Evolutionary conservation across 2,329 filamentous ascomycete genomes (phyloP).

Genomic region (Ascochyta fabae): DNA sequence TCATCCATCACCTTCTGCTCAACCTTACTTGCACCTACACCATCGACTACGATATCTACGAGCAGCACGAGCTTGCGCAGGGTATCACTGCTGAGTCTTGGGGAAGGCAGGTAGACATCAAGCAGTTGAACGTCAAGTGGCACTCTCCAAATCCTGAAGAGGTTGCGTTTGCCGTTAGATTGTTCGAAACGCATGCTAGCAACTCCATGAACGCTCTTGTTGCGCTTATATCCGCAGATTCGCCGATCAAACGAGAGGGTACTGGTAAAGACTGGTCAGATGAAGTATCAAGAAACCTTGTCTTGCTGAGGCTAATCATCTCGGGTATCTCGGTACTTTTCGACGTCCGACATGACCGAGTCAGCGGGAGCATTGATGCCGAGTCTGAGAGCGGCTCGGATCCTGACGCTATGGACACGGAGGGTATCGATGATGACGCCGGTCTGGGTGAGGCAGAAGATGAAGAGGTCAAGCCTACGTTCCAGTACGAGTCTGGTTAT

Average conservation of each 20-base stretch:
- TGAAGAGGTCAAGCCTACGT: conserved; percentile 83
- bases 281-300: conserved; percentile 88
- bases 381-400: conserved; percentile 60
- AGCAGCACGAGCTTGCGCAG: conserved; percentile 72
- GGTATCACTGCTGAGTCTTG: conserved; percentile 82
- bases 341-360: conserved; percentile 64
- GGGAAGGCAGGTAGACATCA: conserved; percentile 77
- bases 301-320: conserved; percentile 84
- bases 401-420: conserved; percentile 52
- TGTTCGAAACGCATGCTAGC: conserved; percentile 84
- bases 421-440: conserved; percentile 57
- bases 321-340: conserved; percentile 91
- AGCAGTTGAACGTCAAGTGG: conserved; percentile 85
- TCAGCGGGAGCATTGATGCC: conserved; percentile 40
- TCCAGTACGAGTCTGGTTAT: conserved; percentile 89
- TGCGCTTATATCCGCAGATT: conserved; percentile 79
- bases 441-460: conserved; percentile 73
- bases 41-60: conserved; percentile 85
- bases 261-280: conserved; percentile 99
- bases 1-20: conserved; percentile 92
- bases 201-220: conserved; percentile 77
- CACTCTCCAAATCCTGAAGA: conserved; percentile 82
- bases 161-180: conserved; percentile 83
- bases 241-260: conserved; percentile 85
- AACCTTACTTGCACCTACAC: conserved; percentile 96